Conservation (phyloP, 202 grass and related monocot species). For the Sporobolus alterniflorus region DNA sequence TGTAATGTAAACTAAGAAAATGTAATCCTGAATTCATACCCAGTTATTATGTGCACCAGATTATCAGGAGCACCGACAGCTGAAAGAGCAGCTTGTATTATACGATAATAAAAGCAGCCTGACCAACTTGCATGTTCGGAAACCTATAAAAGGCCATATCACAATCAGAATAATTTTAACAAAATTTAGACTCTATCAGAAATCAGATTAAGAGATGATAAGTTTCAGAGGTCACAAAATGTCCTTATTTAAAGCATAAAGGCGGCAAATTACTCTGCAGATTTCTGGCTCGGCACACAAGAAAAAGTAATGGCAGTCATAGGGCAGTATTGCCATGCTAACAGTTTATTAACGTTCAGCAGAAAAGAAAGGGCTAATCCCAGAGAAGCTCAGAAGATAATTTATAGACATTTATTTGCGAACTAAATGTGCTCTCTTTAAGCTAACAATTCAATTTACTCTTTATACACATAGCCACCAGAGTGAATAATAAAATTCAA, state of each 20-base stretch:
- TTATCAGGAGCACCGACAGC: slow-evolving; percentile 96
- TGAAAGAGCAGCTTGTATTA: slow-evolving; percentile 98
- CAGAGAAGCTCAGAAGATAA: slow-evolving; percentile 2
- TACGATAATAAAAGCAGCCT: slow-evolving; percentile 94
- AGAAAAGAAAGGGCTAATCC: background rate
- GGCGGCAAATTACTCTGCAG: background rate
- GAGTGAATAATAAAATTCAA: background rate
- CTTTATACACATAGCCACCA: background rate
- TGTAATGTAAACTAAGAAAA: slow-evolving; percentile 25
- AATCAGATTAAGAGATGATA: background rate
- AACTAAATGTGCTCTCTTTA: slow-evolving; percentile 2
- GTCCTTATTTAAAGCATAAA: background rate
- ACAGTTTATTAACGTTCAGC: background rate
- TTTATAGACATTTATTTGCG: background rate
- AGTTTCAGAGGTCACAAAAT: background rate
- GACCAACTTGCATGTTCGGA: slow-evolving; percentile 99
- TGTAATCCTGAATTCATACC: slow-evolving; percentile 49
- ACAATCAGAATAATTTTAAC: slow-evolving; percentile 25
- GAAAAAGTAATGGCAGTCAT: background rate
- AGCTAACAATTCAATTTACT: background rate
- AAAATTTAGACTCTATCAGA: background rate
- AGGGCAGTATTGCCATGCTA: background rate
- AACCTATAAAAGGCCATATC: slow-evolving; percentile 53
- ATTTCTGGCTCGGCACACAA: slow-evolving; percentile 10
- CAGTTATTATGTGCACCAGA: slow-evolving; percentile 95